Base-by-base conservation (phyloP, 345 rosid species). In the Gossypium thurberi region DNA sequence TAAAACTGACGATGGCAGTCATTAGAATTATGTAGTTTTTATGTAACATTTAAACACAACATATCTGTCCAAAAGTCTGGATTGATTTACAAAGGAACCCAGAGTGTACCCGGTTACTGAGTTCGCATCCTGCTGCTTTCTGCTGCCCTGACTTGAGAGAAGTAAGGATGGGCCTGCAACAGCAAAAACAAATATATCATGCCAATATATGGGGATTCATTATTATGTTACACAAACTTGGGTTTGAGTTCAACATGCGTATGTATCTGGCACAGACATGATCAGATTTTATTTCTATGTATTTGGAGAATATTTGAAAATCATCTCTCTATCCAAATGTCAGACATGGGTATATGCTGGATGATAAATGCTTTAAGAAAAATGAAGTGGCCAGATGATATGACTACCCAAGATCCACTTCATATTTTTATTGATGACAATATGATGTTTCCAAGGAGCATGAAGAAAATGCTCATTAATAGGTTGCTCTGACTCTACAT, bases 111-210 rank as follows among this genome's bases (percentile, higher is more conserved):
- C 6, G 53, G 73, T 72, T 81, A 82, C 82, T 88, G 82, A 59
- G 82, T 80, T 75, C 96, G 83, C 86, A 84, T 85, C 84, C 98
- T 86, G 87, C 96, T 89, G 65, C 83, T 91, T 78, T 95, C 99
- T 25, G 99, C 98, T 77, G 98, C 96, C 76, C 88, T 89, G 60
- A 92, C 99, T 83, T 95, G 98, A 15, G 99, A 85, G 70, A 92
- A 92, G 82, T 91, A 95, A 10, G 93, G 81, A 78, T 92, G 98
- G 10, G 75, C 86, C 99, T 95, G 84, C 81, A 26, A 52, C 11
- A 43, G 46, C 7, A 43, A 70, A 65, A 23, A 23, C 60, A 56
- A 21, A 18, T 10, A 21, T 56, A 69, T 11, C n/a, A 74, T 17
- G 28, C 8, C 20, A 65, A 48, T 3, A 40, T 6, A 59, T 59